Conservation (phyloP, 495 filamentous ascomycete genomes). For the Aspergillus carlsbadensis region DNA sequence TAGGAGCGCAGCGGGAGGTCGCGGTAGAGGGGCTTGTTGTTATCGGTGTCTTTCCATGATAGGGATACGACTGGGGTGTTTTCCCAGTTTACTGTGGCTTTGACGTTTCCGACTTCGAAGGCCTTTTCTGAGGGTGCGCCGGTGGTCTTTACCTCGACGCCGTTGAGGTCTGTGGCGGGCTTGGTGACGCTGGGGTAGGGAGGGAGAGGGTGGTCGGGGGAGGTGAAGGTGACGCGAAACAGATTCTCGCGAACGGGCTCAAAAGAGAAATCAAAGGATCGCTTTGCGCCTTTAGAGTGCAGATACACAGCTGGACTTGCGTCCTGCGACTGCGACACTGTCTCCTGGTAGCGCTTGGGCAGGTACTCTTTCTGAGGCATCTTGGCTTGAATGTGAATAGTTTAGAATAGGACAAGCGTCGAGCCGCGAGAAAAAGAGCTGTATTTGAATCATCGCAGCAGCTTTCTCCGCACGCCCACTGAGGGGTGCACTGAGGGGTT, state of each 20-base stretch:
- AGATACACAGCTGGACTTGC: slow-evolving; percentile 36
- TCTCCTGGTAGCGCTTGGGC: slow-evolving; percentile 39
- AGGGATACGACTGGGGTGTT: slow-evolving; percentile 56
- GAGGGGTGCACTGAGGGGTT: background rate
- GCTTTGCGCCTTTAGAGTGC: slow-evolving; percentile 35
- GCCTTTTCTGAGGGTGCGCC: slow-evolving; percentile 30
- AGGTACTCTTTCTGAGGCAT: slow-evolving; percentile 59
- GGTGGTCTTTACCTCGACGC: slow-evolving; percentile 26
- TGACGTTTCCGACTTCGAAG: slow-evolving; percentile 48
- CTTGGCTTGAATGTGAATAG: slow-evolving; percentile 5
- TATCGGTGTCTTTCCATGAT: slow-evolving; percentile 48
- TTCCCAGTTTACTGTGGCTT: slow-evolving; percentile 54
- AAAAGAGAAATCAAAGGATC: slow-evolving; percentile 54
- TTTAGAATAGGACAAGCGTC: too few relatives aligned
- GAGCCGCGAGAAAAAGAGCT: slow-evolving; percentile 7
- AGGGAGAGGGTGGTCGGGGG: slow-evolving; percentile 54
- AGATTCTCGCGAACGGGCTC: slow-evolving; percentile 57
- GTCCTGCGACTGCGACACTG: slow-evolving; percentile 20
- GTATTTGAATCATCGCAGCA: slow-evolving; percentile 35
- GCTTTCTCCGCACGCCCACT: background rate
- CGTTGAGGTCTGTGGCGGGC: slow-evolving; percentile 36
- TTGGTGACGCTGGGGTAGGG: slow-evolving; percentile 57
- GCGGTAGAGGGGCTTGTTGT: slow-evolving; percentile 48
- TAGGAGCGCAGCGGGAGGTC: slow-evolving; percentile 65
- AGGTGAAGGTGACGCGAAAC: slow-evolving; percentile 65